A percentile compares a stretch with the other conserved stretches of the same genome.
phyloP scores from a whole-genome alignment of 768 basidiomycete genomes.

The Coprinellus micaceus region DNA sequence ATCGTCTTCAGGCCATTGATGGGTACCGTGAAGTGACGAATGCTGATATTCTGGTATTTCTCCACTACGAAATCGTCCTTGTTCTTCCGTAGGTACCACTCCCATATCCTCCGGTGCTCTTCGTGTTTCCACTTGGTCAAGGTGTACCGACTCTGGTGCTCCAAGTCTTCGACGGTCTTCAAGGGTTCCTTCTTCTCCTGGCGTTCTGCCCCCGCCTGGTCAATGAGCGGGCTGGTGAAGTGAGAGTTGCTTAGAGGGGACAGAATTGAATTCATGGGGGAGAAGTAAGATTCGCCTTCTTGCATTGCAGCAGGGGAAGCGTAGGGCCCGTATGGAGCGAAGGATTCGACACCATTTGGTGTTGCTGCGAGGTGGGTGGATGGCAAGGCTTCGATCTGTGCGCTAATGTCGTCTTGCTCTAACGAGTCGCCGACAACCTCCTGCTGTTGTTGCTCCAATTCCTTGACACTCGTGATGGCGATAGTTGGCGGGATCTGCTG shows the following conservation, averaged over 20 bases:
- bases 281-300: constrained; percentile 31
- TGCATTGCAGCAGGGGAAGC: constrained; percentile 26
- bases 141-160: constrained; percentile 66
- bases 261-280: constrained; percentile 16
- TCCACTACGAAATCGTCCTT: constrained; percentile 84
- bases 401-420: constrained; percentile 51
- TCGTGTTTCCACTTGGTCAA: constrained; percentile 76
- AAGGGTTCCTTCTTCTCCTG: constrained; percentile 32
- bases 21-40: constrained; percentile 80
- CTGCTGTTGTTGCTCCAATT: constrained; percentile 10
- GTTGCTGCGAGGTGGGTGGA: constrained; percentile 28
- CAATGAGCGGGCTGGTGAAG: neutral
- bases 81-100: constrained; percentile 91
- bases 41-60: constrained; percentile 85
- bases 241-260: neutral
- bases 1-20: constrained; percentile 61
- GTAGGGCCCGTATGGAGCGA: neutral
- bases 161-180: constrained; percentile 67
- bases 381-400: constrained; percentile 61
- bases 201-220: neutral
- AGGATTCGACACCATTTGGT: constrained; percentile 39
- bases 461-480: constrained; percentile 23
- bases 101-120: constrained; percentile 88
- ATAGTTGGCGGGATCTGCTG: constrained; percentile 29
- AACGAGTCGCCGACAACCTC: constrained; percentile 7